These are phyloP conservation scores for Amauroascus niger DNA, from an alignment of 2,329 filamentous ascomycete genomes.

Conservation along the genomic window DNA sequence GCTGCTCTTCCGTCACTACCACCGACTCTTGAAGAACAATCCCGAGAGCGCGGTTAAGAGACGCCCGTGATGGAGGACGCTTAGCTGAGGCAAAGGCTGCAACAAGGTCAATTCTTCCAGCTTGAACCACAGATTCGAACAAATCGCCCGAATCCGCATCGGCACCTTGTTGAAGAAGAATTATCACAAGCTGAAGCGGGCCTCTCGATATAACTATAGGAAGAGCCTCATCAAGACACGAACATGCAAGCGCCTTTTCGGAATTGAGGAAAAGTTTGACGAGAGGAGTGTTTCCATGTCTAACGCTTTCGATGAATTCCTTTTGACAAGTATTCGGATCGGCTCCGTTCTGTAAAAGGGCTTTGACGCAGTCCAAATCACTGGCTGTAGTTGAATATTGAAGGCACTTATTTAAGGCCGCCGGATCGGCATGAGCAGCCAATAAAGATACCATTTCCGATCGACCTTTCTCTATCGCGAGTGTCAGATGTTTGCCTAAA, in stretches of 20 bases:
- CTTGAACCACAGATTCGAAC: constrained; percentile 14
- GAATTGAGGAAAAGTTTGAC: constrained; percentile 14
- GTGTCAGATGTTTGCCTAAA: constrained; percentile 11
- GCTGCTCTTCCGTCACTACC: constrained; percentile 42
- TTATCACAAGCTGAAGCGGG: constrained; percentile 10
- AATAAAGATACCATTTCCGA: constrained; percentile 15
- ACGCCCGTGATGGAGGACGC: constrained; percentile 42
- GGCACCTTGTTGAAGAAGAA: constrained; percentile 17
- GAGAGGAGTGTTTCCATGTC: constrained; percentile 11
- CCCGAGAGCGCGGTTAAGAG: constrained; percentile 45
- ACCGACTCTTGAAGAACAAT: constrained; percentile 40
- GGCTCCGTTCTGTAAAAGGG: constrained; percentile 15
- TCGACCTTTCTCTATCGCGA: constrained; percentile 13
- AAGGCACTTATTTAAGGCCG: constrained; percentile 13
- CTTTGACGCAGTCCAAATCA: constrained; percentile 15
- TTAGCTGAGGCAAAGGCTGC: constrained; percentile 47
- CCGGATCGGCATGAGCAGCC: constrained; percentile 12
- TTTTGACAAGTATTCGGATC: constrained; percentile 16
- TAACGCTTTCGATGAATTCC: constrained; percentile 13
- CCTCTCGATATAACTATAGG: constrained; percentile 12
- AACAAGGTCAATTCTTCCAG: constrained; percentile 45
- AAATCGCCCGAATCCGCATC: constrained; percentile 13
- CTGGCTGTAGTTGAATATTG: constrained; percentile 5
- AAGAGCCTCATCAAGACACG: constrained; percentile 16
- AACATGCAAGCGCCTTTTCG: constrained; percentile 10